Evolutionary conservation across 2,329 filamentous ascomycete genomes (phyloP).

Genomic region (Alternaria panax): DNA sequence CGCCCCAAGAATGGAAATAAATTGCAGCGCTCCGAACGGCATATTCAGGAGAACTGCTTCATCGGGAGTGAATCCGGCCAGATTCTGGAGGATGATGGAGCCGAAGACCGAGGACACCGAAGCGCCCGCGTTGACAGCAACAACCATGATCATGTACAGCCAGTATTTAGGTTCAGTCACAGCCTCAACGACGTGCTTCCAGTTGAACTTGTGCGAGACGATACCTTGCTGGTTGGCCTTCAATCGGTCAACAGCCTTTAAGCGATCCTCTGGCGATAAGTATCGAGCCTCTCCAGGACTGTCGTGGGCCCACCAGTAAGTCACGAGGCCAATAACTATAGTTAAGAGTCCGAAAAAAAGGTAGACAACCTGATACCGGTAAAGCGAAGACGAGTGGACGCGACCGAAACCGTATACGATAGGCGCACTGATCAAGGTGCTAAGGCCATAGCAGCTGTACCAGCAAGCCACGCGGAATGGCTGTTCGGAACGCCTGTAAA

Average conservation of each 20-base stretch:
- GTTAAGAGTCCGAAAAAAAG: slow-evolving; percentile 54
- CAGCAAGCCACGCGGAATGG: slow-evolving; percentile 56
- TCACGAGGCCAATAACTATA: slow-evolving; percentile 49
- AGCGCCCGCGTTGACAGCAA: slow-evolving; percentile 42
- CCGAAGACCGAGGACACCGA: slow-evolving; percentile 67
- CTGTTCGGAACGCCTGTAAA: slow-evolving; percentile 33
- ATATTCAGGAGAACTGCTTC: slow-evolving; percentile 66
- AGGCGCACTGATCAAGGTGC: slow-evolving; percentile 65
- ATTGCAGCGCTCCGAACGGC: slow-evolving; percentile 55
- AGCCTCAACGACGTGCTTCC: slow-evolving; percentile 67
- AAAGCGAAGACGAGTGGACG: slow-evolving; percentile 62
- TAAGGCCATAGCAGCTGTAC: slow-evolving; percentile 71
- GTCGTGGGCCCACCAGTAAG: slow-evolving; percentile 59
- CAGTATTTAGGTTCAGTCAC: slow-evolving; percentile 64
- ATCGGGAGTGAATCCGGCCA: slow-evolving; percentile 66
- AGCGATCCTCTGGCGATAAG: slow-evolving; percentile 70
- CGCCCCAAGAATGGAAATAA: slow-evolving; percentile 30
- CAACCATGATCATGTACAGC: slow-evolving; percentile 44
- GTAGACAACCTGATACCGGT: slow-evolving; percentile 68
- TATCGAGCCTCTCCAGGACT: slow-evolving; percentile 66
- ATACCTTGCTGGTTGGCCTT: slow-evolving; percentile 78
- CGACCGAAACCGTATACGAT: slow-evolving; percentile 68
- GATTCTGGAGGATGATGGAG: slow-evolving; percentile 63
- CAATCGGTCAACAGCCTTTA: slow-evolving; percentile 73
- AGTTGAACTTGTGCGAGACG: slow-evolving; percentile 71